These are phyloP conservation scores for Yarrowia sp. DNA, from an alignment of 805 yeast species.

Conservation along the genomic window DNA sequence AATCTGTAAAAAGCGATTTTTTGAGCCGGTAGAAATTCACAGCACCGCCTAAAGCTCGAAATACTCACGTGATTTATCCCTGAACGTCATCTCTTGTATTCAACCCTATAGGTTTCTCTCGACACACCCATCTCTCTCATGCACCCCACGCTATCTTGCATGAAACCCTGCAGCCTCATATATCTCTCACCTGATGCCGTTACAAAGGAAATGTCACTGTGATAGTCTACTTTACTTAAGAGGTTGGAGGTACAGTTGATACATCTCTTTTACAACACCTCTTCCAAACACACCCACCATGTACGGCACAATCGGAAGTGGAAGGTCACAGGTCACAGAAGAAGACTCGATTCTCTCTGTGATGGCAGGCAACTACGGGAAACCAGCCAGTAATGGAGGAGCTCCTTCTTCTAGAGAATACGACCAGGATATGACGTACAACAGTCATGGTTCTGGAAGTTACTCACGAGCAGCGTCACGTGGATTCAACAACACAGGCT, in stretches of 20 bases:
- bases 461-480: conserved; percentile 16
- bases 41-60: no score
- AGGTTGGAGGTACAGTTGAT: no score
- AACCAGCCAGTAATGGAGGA: conserved; percentile 18
- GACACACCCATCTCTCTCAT: neutral
- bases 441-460: conserved; percentile 15
- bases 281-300: neutral
- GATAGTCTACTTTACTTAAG: neutral
- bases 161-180: neutral
- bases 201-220: neutral
- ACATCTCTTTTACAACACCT: no score
- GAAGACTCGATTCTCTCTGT: conserved; percentile 36
- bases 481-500: conserved; percentile 16
- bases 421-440: conserved; percentile 13
- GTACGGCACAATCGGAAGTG: conserved; percentile 31
- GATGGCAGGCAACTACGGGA: conserved; percentile 28
- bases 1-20: no score
- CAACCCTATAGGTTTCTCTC: no score
- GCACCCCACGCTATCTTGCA: neutral
- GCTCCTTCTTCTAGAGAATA: conserved; percentile 9
- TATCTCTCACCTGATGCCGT: neutral
- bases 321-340: conserved; percentile 12
- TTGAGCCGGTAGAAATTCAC: no score
- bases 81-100: no score
- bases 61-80: no score